Base-by-base conservation (phyloP, 352 stramenopile species). In the Phytopythium montanum region DNA sequence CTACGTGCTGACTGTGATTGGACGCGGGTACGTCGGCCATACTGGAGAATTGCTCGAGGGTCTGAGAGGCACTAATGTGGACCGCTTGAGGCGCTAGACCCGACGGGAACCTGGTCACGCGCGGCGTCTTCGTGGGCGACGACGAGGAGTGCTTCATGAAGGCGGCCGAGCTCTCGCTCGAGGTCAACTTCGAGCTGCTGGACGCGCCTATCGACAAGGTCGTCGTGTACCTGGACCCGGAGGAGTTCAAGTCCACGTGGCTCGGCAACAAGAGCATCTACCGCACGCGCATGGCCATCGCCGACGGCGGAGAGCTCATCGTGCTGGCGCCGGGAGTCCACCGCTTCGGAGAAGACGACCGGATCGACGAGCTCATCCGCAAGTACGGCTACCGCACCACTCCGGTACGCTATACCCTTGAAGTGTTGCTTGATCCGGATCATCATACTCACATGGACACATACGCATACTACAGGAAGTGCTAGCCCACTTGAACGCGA, bases 181-280 rank as follows among this genome's bases (percentile, higher is more conserved):
- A 97, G 63, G 92, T 98, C 16, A 99, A 99, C 68, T 99, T 99
- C 62, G 92, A 96, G 65, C 68, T 99, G 49, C 56, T 99, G 53
- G 89, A 98, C 12, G 82, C 76, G 14, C 79, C 94, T 12, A 72
- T 98, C 5, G 80, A 92, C 49, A 98, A 97, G 64, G 85, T 98
- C 21, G 95, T 99, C 1, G 96, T 98, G n/a, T 98, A 97, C 65
- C 65, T 99, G 45, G 96, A 99, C 58, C 81, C 87, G 23, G 72
- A 98, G 26, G 95, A 99, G 69, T 99, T 99, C 81, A 97, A 98
- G 69, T 98, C 96, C 8, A 99, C 96, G 13, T 99, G 97, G 97
- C 72, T 99, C 16, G 97, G 95, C 9, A 99, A 99, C 79, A 99
- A 99, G 70, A 90, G 90, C 34, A 98, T 99, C 63, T 99, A 99